These are phyloP conservation scores for Fusarium pseudoanthophilum DNA, from an alignment of 2,329 filamentous ascomycete species.

Conservation along the genomic window DNA sequence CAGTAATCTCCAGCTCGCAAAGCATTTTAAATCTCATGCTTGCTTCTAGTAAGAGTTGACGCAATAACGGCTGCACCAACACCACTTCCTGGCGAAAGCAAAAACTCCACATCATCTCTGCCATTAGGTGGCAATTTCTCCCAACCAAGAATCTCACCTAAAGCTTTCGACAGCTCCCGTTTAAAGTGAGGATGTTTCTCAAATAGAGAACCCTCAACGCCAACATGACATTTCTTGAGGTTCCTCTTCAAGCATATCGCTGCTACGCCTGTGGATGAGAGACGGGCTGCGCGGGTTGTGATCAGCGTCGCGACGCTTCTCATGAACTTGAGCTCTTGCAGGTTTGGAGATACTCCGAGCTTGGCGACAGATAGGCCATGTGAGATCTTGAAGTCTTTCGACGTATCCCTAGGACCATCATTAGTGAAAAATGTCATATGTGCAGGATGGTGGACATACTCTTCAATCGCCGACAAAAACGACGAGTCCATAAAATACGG, in stretches of 20 bases:
- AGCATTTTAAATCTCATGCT: not conserved
- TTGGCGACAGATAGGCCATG: slow-evolving; percentile 80
- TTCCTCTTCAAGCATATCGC: slow-evolving; percentile 97
- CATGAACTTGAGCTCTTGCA: slow-evolving; percentile 86
- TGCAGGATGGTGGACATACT: slow-evolving; percentile 60
- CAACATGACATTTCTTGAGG: slow-evolving; percentile 87
- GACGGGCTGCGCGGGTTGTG: slow-evolving; percentile 91
- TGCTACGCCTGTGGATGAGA: slow-evolving; percentile 93
- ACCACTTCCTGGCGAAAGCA: slow-evolving; percentile 3
- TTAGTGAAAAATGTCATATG: rapidly evolving
- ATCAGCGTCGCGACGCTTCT: slow-evolving; percentile 92
- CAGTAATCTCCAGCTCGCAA: rapidly evolving
- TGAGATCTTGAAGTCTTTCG: slow-evolving; percentile 92
- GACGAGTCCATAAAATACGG: slow-evolving; percentile 92
- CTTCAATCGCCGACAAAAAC: slow-evolving; percentile 92
- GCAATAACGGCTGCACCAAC: slow-evolving; percentile 15
- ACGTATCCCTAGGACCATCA: slow-evolving; percentile 75
- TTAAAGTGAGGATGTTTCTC: slow-evolving; percentile 99
- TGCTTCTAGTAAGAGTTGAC: not conserved
- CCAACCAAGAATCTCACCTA: slow-evolving; percentile 76
- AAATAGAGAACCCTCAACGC: slow-evolving; percentile 96
- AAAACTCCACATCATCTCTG: not conserved
- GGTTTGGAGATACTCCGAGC: slow-evolving; percentile 75
- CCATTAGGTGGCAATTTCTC: rapidly evolving
- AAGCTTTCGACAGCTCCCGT: slow-evolving; percentile 85